Base-by-base conservation (phyloP, 768 basidiomycete species). In the Clavaria fumosa region DNA sequence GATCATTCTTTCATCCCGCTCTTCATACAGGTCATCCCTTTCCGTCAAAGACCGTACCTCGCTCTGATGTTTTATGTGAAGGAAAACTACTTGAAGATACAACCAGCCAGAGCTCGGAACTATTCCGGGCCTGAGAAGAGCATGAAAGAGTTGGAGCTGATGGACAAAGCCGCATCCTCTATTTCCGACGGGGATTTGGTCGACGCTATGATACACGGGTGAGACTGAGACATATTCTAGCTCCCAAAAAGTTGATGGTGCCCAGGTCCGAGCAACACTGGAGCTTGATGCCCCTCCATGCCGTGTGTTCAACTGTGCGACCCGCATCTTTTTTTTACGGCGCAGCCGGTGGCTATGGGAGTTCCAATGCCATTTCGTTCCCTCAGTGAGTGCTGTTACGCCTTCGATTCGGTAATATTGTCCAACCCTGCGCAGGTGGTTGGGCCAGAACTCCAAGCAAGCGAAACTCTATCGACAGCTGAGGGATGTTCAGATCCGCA, bases 381-480 rank as follows among this genome's bases (percentile, higher is more conserved):
- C 90, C 90, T 26, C 72, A 76, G 90, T 93, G 55, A 38, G 80
- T 66, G 3, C 23, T 26, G 19, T 28, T 18, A 32, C 15, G 12
- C n/a, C 19, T 28, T 28, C 26, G 26, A 31, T 45, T 36, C 11
- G 26, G 18, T 26, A 27, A 24, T 15, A 36, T 22, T 10, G n/a
- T 23, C 15, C 11, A 20, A 31, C 10, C 12, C 27, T 44, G 18
- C 28, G 3, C 47, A 96, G 91, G 50, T 99, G 89, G 88, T 75
- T 99, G 9, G 93, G 93, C 6, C 89, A 97, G 52, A 97, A 97
- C 56, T 97, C 95, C 40, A 93, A 91, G 51, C 80, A 84, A 54
- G 66, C 50, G 45, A 95, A 93, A 50, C 68, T 96, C 1, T 63
- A 53, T 38, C 70, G 91, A 24, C 78, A 82, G 45, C 64, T 99